phyloP scores from a whole-genome alignment of 768 basidiomycete genomes.

The Mrakia frigida region DNA sequence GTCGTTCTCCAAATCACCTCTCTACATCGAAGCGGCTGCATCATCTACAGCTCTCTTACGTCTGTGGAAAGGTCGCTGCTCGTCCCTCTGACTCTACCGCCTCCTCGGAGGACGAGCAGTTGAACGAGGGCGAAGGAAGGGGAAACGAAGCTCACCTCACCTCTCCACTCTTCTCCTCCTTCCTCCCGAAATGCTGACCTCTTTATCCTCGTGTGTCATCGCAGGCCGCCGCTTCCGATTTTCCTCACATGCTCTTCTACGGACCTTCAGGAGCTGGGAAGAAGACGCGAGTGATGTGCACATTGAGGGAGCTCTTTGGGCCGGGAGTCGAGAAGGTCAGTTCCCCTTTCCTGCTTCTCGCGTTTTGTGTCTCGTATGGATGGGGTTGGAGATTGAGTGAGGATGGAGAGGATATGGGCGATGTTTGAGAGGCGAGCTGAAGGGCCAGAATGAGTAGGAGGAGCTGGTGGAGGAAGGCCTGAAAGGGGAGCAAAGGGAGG shows the following conservation, averaged over 20 bases:
- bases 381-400: neutral
- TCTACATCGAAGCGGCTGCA: too few relatives aligned
- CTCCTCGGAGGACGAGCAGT: too few relatives aligned
- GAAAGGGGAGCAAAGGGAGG: too few relatives aligned
- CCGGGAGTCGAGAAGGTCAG: constrained; percentile 83
- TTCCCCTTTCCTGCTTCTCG: neutral
- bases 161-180: constrained; percentile 73
- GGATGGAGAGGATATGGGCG: neutral
- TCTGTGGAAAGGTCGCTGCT: too few relatives aligned
- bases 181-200: constrained; percentile 44
- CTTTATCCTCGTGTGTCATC: neutral
- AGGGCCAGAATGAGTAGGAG: too few relatives aligned
- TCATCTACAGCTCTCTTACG: too few relatives aligned
- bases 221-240: constrained; percentile 83
- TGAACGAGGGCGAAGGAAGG: too few relatives aligned
- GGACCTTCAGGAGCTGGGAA: constrained; percentile 96
- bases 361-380: neutral
- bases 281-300: constrained; percentile 92
- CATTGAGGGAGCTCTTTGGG: constrained; percentile 81
- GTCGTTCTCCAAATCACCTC: too few relatives aligned
- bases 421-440: too few relatives aligned
- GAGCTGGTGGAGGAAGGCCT: too few relatives aligned
- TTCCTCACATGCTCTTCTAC: constrained; percentile 96
- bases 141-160: constrained; percentile 49
- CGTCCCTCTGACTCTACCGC: too few relatives aligned